Percentiles rank a stretch among this genome's conserved stretches.
These are phyloP conservation scores for Pyricularia pennisetigena DNA, from an alignment of 2,329 filamentous ascomycete genomes.

Conservation along the genomic window DNA sequence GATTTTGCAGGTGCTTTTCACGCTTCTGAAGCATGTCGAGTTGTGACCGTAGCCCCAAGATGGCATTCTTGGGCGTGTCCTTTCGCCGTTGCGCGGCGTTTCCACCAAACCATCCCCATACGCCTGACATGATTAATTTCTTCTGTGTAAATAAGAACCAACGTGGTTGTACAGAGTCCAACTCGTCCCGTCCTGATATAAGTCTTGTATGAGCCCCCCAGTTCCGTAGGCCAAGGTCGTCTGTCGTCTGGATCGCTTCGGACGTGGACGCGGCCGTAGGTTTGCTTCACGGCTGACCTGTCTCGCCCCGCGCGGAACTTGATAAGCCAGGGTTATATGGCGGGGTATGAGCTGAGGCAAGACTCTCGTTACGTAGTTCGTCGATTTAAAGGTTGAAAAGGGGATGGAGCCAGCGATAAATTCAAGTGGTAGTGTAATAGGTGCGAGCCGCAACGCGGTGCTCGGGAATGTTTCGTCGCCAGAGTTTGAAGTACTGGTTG, in stretches of 20 bases:
- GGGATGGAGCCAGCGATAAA: neutral
- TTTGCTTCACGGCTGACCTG: neutral
- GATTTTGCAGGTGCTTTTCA: conserved; percentile 79
- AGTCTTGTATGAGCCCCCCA: neutral
- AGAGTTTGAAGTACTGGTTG: neutral
- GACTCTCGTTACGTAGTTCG: neutral
- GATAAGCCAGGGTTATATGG: neutral
- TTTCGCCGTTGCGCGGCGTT: conserved; percentile 75
- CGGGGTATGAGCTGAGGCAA: neutral
- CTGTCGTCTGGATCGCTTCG: neutral
- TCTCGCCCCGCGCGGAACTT: neutral
- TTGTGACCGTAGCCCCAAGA: conserved; percentile 76
- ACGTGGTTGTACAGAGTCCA: neutral
- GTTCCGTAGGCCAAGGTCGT: neutral
- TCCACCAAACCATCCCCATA: conserved; percentile 91
- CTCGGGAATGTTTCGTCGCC: neutral
- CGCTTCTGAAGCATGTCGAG: conserved; percentile 97
- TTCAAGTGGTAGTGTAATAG: neutral
- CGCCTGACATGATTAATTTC: conserved; percentile 42
- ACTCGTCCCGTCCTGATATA: neutral
- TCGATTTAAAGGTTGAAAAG: neutral
- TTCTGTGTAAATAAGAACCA: neutral
- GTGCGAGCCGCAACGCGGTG: neutral
- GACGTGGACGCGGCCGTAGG: neutral
- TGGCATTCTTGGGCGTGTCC: conserved; percentile 94